Evolutionary conservation across 495 filamentous ascomycete species (phyloP), one percentile per base, ranked within the genome.

Genomic region (Aspergillus haitiensis): DNA sequence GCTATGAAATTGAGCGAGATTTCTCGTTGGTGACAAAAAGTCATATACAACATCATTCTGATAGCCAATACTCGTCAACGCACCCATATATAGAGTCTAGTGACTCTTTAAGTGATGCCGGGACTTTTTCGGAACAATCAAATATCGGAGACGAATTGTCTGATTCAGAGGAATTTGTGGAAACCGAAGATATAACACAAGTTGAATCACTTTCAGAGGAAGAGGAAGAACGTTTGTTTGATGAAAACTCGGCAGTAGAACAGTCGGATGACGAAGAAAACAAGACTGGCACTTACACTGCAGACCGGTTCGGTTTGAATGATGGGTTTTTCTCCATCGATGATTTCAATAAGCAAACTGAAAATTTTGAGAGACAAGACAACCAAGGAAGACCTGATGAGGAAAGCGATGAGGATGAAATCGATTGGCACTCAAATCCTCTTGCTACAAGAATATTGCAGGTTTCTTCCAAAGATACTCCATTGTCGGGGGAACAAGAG

Each of bases 251-350:
- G 6, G 59, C 46, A 5, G 64, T 55, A 4, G 42, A 37, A 44
- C 48, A 50, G 39, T 62, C 52, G 32, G 58, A 56, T 12, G 40
- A 44, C n/a, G 60, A 67, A 52, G 65, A 61, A 36, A 68, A 79
- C 61, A 81, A 84, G 31, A 73, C 49, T 11, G 72, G 73, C 8
- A 75, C 73, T 55, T 91, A 70, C 55, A 67, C 79, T 11, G 73
- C 83, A 51, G 88, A 91, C 64, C 75, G 74, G 13, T 79, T 87
- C 61, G 87, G 87, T 12, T 72, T 91, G 18, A 98, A 98, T 69
- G 94, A 98, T 67, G 94, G 92, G 5, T 98, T 98, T 75, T 98
- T 98, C 75, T 97, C 91, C 1, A 96, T 98, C 61, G 92, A 98
- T 60, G 87, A 96, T 52, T 98, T 98, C 82, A 98, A 98, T 80